Percentiles rank a stretch among this genome's conserved stretches.
phyloP scores from a whole-genome alignment of 75 land plant genomes.

The Gnetum montanum region DNA sequence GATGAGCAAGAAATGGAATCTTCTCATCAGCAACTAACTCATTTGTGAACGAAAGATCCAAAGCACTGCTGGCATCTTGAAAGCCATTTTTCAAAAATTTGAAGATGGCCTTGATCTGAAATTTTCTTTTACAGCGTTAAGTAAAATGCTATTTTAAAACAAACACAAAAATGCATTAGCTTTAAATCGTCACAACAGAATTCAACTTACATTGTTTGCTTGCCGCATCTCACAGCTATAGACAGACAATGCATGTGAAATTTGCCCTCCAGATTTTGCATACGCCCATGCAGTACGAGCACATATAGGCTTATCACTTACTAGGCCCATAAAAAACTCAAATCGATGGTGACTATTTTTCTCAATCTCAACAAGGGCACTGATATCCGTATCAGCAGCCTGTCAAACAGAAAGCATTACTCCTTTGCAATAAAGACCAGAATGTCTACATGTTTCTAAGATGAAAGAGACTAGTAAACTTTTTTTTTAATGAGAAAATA shows the following conservation, averaged over 20 bases:
- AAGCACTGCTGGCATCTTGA: conserved; percentile 74
- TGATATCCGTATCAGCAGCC: conserved; percentile 98
- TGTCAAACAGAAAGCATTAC: conserved; percentile 22
- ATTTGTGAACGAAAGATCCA: conserved; percentile 84
- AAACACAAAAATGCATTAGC: no score
- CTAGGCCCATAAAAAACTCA: conserved; percentile 98
- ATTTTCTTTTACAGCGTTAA: not conserved
- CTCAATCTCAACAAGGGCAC: conserved; percentile 97
- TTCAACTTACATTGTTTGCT: conserved; percentile 60
- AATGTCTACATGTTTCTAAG: no score
- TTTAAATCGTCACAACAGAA: no score
- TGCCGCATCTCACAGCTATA: conserved; percentile 84
- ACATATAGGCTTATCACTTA: conserved; percentile 88
- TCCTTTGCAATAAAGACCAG: no score
- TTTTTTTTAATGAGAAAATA: no score
- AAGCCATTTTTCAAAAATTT: conserved; percentile 75
- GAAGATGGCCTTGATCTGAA: conserved; percentile 89
- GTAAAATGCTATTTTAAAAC: not conserved
- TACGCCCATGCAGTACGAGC: conserved; percentile 98
- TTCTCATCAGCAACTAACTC: conserved; percentile 95
- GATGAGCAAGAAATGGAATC: conserved; percentile 91
- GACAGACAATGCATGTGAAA: conserved; percentile 95
- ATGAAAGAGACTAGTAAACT: no score
- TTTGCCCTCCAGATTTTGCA: conserved; percentile 78
- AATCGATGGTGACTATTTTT: conserved; percentile 93